Conservation (phyloP, 2,329 filamentous ascomycete species). For the Colletotrichum melonis region DNA sequence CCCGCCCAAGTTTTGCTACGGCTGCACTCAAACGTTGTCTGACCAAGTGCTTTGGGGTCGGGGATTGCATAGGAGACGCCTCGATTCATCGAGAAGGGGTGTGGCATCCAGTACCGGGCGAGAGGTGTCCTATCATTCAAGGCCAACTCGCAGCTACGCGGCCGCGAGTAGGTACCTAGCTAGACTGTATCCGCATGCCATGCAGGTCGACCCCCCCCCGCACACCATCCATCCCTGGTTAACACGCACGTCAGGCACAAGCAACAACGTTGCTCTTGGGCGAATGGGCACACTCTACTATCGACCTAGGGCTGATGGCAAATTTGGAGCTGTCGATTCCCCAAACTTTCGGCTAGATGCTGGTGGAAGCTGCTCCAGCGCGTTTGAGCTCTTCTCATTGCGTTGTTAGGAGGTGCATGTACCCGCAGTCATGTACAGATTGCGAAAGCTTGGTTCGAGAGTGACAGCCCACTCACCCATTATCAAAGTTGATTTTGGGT, state of each 20-base stretch:
- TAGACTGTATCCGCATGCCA: neutral
- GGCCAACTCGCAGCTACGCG: neutral
- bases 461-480: neutral
- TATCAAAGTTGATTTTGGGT: neutral
- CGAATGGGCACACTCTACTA: conserved; percentile 6
- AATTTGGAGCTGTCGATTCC: conserved; percentile 14
- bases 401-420: neutral
- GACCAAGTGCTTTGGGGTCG: neutral
- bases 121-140: neutral
- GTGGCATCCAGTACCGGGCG: neutral
- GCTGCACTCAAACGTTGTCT: neutral
- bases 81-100: neutral
- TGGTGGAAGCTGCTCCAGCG: conserved; percentile 9
- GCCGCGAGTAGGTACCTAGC: conserved; percentile 1
- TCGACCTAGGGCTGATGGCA: conserved; percentile 27
- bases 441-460: neutral
- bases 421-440: neutral
- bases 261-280: neutral
- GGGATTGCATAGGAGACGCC: conserved; percentile 3
- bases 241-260: conserved; percentile 25
- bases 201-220: conserved; percentile 7
- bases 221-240: neutral
- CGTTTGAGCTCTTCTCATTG: conserved; percentile 6
- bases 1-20: neutral
- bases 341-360: neutral